Evolutionary conservation across 768 basidiomycete species (phyloP), one percentile per base, ranked within the genome.

Genomic region (Boletus coccyginus): DNA sequence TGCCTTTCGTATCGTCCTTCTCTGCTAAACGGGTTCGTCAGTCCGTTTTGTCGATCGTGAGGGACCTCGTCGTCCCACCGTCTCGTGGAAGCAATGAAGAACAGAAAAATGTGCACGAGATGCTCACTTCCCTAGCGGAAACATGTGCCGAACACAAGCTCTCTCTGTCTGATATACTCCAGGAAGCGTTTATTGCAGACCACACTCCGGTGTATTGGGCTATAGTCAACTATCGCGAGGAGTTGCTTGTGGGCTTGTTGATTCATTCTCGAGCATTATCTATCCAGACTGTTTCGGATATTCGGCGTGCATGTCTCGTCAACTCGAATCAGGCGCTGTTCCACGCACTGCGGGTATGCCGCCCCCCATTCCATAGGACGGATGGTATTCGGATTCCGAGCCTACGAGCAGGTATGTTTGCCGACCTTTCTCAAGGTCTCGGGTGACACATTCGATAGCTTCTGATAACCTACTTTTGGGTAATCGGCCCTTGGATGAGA

Each of bases 231-330:
- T 81, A 83, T 32, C 61, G 62, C 29, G 17, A 62, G n/a, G 57
- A 73, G 38, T 61, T 81, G 31, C 66, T 88, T 2, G 69, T 83
- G 21, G 78, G 80, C 0, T 70, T 90, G 12, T 71, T 90, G 53
- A 74, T 77, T 1, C 75, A 81, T 56, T 78, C 86, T 0, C 47
- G 76, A 0, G 78, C 79, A 8, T 62, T 82, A 11, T 62, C 69
- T 3, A 35, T 63, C 4, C 62, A 55, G 29, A 82, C 85, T 1
- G 74, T 84, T 11, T 78, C 78, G 7, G 90, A 92, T 27, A 75
- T 89, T 42, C 81, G 87, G 8, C 75, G 79, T 3, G 88, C 87
- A 1, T 92, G 90, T 63, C 74, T 90, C 13, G 55, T 62, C 11
- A 58, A 49, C 40, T 64, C 66, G 9, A 66, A 73, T 39, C 70